Percentiles rank a stretch among this genome's conserved stretches.
phyloP scores from a whole-genome alignment of 1,284 basidiomycete species.

The Microbotryomycetes sp. region DNA sequence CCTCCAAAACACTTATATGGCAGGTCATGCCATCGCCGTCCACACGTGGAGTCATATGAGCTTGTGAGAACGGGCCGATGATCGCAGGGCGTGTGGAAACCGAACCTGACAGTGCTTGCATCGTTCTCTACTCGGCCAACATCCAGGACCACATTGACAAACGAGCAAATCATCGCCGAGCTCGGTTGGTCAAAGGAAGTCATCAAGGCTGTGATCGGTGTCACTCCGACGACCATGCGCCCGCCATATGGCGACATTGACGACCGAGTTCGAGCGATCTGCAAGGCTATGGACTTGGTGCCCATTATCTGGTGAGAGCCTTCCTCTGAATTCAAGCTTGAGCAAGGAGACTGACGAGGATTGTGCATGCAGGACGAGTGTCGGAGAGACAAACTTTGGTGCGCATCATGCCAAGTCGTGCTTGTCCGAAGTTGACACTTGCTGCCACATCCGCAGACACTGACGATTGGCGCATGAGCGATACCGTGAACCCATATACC shows the following conservation, averaged over 20 bases:
- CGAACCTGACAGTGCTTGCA: conserved; percentile 46
- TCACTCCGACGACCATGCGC: conserved; percentile 35
- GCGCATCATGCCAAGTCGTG: background rate
- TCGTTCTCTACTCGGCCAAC: conserved; percentile 25
- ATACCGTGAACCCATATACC: conserved; percentile 62
- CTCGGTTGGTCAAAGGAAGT: conserved; percentile 82
- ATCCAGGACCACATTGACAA: conserved; percentile 66
- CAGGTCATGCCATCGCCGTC: conserved; percentile 15
- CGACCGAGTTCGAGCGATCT: conserved; percentile 78
- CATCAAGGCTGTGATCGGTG: conserved; percentile 47
- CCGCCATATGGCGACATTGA: conserved; percentile 49
- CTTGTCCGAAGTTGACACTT: background rate
- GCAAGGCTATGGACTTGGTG: conserved; percentile 64
- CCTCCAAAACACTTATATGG: conserved; percentile 53
- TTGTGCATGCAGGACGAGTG: conserved; percentile 39
- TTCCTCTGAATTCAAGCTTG: conserved; percentile 44
- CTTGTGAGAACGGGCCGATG: background rate
- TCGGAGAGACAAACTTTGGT: conserved; percentile 21
- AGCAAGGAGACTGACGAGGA: no score
- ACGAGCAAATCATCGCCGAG: conserved; percentile 81
- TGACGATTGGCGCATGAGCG: conserved; percentile 25
- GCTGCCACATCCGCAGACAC: background rate
- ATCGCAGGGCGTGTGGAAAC: conserved; percentile 79
- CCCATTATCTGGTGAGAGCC: conserved; percentile 72
- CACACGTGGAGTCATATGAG: conserved; percentile 21